These are phyloP conservation scores for Arabidopsis hybrid DNA, from an alignment of 441 rosid genomes.

Conservation along the genomic window DNA sequence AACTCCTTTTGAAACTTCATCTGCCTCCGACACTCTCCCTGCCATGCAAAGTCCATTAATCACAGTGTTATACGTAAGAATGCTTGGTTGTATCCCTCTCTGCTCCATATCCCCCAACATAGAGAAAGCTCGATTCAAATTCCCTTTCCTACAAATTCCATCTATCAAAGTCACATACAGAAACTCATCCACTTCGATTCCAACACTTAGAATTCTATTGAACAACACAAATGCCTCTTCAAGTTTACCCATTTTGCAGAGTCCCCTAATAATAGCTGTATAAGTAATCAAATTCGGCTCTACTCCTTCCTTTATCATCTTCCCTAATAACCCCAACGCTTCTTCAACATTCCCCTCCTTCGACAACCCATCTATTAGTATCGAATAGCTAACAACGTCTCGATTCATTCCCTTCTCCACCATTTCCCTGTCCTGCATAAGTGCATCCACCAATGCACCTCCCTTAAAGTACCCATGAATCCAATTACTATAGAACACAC, in stretches of 20 bases:
- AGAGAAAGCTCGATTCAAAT: conserved; percentile 56
- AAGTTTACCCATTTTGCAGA: conserved; percentile 65
- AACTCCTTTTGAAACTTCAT: conserved; percentile 65
- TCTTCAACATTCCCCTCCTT: conserved; percentile 55
- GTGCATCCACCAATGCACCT: conserved; percentile 56
- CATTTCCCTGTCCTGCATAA: conserved; percentile 59
- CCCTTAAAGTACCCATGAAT: conserved; percentile 58
- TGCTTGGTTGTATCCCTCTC: conserved; percentile 65
- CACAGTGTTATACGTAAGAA: conserved; percentile 65
- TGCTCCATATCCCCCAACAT: conserved; percentile 77
- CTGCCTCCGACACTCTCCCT: conserved; percentile 74
- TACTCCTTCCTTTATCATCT: conserved; percentile 66
- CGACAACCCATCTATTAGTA: conserved; percentile 66
- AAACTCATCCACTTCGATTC: conserved; percentile 65
- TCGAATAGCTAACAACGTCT: conserved; percentile 63
- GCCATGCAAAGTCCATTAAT: conserved; percentile 72
- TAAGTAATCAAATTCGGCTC: conserved; percentile 65
- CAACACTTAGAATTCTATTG: conserved; percentile 56
- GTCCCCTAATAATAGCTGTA: conserved; percentile 64
- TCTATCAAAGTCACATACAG: conserved; percentile 73
- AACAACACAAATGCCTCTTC: conserved; percentile 66
- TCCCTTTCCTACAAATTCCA: conserved; percentile 67
- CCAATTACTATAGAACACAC: conserved; percentile 73
- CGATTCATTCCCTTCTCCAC: conserved; percentile 52
- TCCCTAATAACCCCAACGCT: conserved; percentile 60